Evolutionary conservation across 2,329 filamentous ascomycete species (phyloP), one percentile per base, ranked within the genome.

Genomic region (Paraphaeosphaeria sporulosa): DNA sequence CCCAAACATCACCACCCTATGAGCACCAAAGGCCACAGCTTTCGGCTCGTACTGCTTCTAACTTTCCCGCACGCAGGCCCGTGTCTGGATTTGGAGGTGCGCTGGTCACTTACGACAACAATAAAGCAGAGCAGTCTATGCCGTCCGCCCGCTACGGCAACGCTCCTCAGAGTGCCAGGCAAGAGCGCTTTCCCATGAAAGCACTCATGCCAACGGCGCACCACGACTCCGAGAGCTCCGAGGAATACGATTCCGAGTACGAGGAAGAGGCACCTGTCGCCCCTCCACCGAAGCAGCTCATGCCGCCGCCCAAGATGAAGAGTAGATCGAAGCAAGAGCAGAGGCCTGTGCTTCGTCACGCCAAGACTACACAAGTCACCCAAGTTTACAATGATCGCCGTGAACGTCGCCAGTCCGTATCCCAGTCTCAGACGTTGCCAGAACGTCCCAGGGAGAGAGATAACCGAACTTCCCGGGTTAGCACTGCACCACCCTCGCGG

Each of bases 71-170:
- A 44, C 64, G 66, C 15, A 53, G 64, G 42, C 65, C 62, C 55
- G 56, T 58, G 57, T 65, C 55, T 55, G 59, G 60, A 15, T 64
- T 61, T 32, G 66, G 67, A 6, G 55, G 62, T 13, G 61, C 70
- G 15, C 53, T 72, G 27, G 53, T 76, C 5, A 71, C 64, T n/a
- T 66, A 77, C 21, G 64, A 65, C 7, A 65, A 66, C 7, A 65
- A 64, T 6, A 65, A 64, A 19, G 57, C 60, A 40, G 65, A 66
- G 17, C 59, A 60, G n/a, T 57, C 57, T 12, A 66, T 71, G 60
- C 67, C 68, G 13, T 77, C 75, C 13, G 69, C 75, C 12, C 73
- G 75, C 42, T 72, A 71, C 54, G 23, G 51, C 30, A 47, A 62
- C 34, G 42, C 54, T 58, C 60, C 62, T 40, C 66, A 57, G 57